These are phyloP conservation scores for Phaseolus lunatus DNA, from an alignment of 306 rosid genomes.

Conservation along the genomic window DNA sequence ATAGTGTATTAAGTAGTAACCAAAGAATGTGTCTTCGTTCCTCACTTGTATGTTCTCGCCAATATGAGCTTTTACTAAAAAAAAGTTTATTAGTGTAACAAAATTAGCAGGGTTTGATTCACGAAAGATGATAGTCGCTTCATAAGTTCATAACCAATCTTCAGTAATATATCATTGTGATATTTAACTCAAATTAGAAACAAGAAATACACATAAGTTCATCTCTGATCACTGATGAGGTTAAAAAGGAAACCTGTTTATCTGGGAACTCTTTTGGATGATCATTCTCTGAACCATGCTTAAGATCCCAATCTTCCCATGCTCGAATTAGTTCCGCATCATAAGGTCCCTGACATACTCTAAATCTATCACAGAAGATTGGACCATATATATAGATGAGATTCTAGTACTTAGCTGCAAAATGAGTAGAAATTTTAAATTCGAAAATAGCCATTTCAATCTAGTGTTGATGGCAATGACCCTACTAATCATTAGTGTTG, in stretches of 20 bases:
- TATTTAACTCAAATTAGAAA: conserved; percentile 27
- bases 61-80: not conserved
- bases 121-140: conserved; percentile 24
- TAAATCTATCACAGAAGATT: conserved; percentile 59
- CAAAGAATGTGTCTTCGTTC: conserved; percentile 11
- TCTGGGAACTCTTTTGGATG: conserved; percentile 85
- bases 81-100: conserved; percentile 17
- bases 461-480: not conserved
- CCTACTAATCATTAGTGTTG: conserved; percentile 11
- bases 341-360: conserved; percentile 87
- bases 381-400: conserved; percentile 43
- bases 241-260: conserved; percentile 70
- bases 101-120: conserved; percentile 16
- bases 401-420: conserved; percentile 12
- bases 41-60: conserved; percentile 9
- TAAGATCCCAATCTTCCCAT: conserved; percentile 88
- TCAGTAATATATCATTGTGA: conserved; percentile 7
- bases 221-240: not conserved
- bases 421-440: conserved; percentile 23
- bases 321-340: conserved; percentile 68
- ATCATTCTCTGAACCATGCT: conserved; percentile 79
- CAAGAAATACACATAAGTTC: conserved; percentile 21
- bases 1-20: conserved; percentile 18
- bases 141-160: conserved; percentile 26
- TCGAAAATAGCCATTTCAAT: conserved; percentile 11